These are phyloP conservation scores for Sugiyamaella paludigena DNA, from an alignment of 1,139 yeast genomes.

Conservation along the genomic window DNA sequence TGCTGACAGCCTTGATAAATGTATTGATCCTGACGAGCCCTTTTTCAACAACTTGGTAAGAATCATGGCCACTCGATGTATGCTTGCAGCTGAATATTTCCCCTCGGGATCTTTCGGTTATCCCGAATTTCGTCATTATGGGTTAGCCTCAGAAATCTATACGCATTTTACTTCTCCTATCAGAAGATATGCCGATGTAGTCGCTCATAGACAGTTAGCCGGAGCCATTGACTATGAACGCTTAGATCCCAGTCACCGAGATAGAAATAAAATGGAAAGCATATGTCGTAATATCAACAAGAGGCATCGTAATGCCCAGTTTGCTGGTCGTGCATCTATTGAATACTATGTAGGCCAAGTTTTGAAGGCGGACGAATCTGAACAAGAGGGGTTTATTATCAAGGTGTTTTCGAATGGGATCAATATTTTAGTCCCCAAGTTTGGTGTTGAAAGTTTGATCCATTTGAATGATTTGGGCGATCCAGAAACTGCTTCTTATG, in stretches of 20 bases:
- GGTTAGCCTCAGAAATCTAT: slow-evolving; percentile 94
- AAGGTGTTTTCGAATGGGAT: slow-evolving; percentile 93
- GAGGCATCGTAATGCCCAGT: slow-evolving; percentile 96
- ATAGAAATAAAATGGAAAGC: slow-evolving; percentile 84
- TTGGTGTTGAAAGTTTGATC: slow-evolving; percentile 93
- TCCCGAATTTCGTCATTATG: slow-evolving; percentile 95
- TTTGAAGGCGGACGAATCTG: slow-evolving; percentile 67
- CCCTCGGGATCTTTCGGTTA: slow-evolving; percentile 89
- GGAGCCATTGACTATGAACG: slow-evolving; percentile 95
- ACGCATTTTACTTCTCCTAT: slow-evolving; percentile 99
- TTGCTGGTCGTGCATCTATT: slow-evolving; percentile 97
- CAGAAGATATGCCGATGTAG: slow-evolving; percentile 96
- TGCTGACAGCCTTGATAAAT: slow-evolving; percentile 90
- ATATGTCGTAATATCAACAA: slow-evolving; percentile 87
- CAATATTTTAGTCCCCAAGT: slow-evolving; percentile 92
- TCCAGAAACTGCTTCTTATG: slow-evolving; percentile 64
- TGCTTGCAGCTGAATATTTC: slow-evolving; percentile 99
- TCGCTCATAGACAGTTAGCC: slow-evolving; percentile 95
- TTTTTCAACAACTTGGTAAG: slow-evolving; percentile 92
- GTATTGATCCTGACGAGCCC: slow-evolving; percentile 77
- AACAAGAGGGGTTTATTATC: slow-evolving; percentile 87
- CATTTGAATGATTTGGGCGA: slow-evolving; percentile 71
- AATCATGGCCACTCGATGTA: slow-evolving; percentile 97
- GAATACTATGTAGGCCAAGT: slow-evolving; percentile 98
- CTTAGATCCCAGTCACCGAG: slow-evolving; percentile 77